Percentiles rank a stretch among this genome's conserved stretches.
Evolutionary conservation across 768 basidiomycete genomes (phyloP).

Genomic region (Pseudohyphozyma bogoriensis): DNA sequence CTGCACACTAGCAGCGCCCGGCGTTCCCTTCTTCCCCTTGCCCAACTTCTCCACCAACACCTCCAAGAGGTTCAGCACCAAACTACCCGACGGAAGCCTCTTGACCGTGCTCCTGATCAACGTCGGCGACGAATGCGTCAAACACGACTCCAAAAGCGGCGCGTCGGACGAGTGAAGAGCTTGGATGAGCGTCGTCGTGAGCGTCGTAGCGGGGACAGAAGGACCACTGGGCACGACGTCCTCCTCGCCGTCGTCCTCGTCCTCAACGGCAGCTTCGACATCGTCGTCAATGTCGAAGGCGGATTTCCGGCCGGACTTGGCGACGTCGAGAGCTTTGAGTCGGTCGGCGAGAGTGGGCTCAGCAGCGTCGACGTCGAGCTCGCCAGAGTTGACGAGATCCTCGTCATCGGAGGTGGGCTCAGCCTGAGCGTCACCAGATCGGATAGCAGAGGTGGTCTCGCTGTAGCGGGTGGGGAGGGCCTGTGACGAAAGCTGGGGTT

Average conservation of each 20-base stretch:
- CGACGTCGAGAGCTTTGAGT: slow-evolving; percentile 59
- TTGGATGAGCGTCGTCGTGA: slow-evolving; percentile 89
- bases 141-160: slow-evolving; percentile 71
- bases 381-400: slow-evolving; percentile 50
- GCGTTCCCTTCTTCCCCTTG: slow-evolving; percentile 48
- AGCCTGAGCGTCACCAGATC: slow-evolving; percentile 54
- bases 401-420: slow-evolving; percentile 36
- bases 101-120: slow-evolving; percentile 80
- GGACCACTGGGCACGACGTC: slow-evolving; percentile 20
- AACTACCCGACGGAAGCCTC: slow-evolving; percentile 63
- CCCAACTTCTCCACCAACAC: slow-evolving; percentile 84
- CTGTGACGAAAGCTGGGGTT: neutral
- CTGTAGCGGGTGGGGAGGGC: slow-evolving; percentile 22
- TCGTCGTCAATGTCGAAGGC: slow-evolving; percentile 25
- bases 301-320: slow-evolving; percentile 5
- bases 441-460: slow-evolving; percentile 49
- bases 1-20: slow-evolving; percentile 52
- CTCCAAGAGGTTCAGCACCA: slow-evolving; percentile 72
- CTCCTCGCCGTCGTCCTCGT: slow-evolving; percentile 25
- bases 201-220: slow-evolving; percentile 59
- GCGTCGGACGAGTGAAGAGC: slow-evolving; percentile 91
- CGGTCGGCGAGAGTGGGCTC: slow-evolving; percentile 88
- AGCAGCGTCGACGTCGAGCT: slow-evolving; percentile 71
- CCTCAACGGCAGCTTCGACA: slow-evolving; percentile 36
- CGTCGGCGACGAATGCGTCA: slow-evolving; percentile 66